These are phyloP conservation scores for Aureobasidium uvarum DNA, from an alignment of 2,329 filamentous ascomycete genomes.

Conservation along the genomic window DNA sequence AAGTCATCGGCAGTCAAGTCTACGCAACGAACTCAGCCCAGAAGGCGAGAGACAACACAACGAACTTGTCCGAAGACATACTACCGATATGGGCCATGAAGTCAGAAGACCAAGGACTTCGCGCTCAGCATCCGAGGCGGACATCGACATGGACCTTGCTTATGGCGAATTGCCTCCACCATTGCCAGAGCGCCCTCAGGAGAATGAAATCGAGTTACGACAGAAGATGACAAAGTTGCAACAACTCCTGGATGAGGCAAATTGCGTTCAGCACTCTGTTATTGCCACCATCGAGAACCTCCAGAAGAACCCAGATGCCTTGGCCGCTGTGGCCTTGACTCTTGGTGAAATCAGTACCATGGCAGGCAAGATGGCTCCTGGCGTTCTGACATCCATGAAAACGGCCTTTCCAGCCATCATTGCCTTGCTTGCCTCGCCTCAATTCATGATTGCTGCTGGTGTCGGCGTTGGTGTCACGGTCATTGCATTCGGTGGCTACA, in stretches of 20 bases:
- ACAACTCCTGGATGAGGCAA: constrained; percentile 75
- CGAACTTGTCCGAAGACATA: constrained; percentile 47
- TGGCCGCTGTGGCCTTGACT: constrained; percentile 89
- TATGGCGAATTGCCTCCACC: constrained; percentile 81
- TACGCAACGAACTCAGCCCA: constrained; percentile 34
- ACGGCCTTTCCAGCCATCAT: constrained; percentile 81
- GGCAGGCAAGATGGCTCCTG: constrained; percentile 78
- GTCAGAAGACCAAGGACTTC: constrained; percentile 27
- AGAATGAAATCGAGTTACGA: constrained; percentile 60
- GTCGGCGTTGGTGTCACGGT: constrained; percentile 90
- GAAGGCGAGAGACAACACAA: constrained; percentile 36
- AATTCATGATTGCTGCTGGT: constrained; percentile 90
- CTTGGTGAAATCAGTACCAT: constrained; percentile 86
- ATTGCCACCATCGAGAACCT: constrained; percentile 77
- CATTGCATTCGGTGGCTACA: constrained; percentile 93
- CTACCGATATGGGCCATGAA: constrained; percentile 33
- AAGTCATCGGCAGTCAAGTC: constrained; percentile 34
- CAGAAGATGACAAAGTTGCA: constrained; percentile 73
- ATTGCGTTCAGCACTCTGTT: constrained; percentile 84
- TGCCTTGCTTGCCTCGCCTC: constrained; percentile 79
- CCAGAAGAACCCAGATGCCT: constrained; percentile 81
- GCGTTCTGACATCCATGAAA: constrained; percentile 73
- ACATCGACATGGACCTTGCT: constrained; percentile 86
- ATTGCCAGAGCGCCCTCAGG: constrained; percentile 47
- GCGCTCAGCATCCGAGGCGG: constrained; percentile 44